Evolutionary conservation across 116 monocot species (phyloP), one percentile per base, ranked within the genome.

Genomic region (Trichopus zeylanicus): DNA sequence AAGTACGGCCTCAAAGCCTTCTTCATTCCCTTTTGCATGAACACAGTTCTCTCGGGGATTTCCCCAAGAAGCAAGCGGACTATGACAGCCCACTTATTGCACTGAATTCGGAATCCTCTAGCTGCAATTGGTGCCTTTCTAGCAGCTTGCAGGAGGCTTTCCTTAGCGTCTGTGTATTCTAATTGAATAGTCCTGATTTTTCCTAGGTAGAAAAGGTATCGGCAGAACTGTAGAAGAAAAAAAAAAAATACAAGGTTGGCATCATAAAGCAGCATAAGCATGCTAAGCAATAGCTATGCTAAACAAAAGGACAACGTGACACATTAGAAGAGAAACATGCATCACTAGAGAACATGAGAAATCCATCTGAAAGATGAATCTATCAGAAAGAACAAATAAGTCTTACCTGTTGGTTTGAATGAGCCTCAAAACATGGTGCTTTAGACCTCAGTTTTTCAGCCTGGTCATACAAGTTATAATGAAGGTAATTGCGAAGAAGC

Each of bases 21-120:
- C 73, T 94, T 89, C 89, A 94, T 89, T 48, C 89, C 94, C 58
- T 89, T 82, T 71, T 94, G 94, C 89, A 94, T 86, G 67, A 94
- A 94, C 57, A 94, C 78, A n/a, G 89, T 89, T 46, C 86, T 77
- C 70, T 94, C 94, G 1, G 94, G 89, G 46, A 94, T 94, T 53
- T 94, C 94, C 31, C 94, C 89, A 3, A 94, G 76, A 39, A 89
- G 89, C 18, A 94, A 51, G 2, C 89, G 80, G 18, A 94, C 89
- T 39, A 94, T 70, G 6, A 94, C 51, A 39, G 86, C 89, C 89
- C 94, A 94, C 64, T 94, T 95, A 69, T 86, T 94, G 74, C 94
- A 89, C 49, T 86, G 79, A 27, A 89, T 83, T 42, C 80, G 71
- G 64, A 89, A 94, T 3, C 94, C 89, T 19, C 73, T 86, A 20